Evolutionary conservation across 495 filamentous ascomycete species (phyloP).

Genomic region (Talaromyces liani): DNA sequence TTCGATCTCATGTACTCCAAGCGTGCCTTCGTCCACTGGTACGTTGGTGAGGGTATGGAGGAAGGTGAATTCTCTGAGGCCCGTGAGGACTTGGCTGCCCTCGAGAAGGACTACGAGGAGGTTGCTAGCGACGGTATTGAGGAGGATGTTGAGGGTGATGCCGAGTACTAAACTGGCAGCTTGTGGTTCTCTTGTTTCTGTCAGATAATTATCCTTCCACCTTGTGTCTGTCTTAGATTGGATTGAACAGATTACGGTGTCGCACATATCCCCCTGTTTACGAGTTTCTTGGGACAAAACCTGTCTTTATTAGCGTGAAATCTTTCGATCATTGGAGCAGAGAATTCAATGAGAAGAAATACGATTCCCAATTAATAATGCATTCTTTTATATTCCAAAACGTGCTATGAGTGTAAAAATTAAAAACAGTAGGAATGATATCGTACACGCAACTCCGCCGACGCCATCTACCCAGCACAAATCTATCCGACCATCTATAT

Average conservation of each 20-base stretch:
- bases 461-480: background rate
- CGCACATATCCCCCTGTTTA: conserved; percentile 6
- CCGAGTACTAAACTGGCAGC: conserved; percentile 53
- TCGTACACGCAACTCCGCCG: background rate
- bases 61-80: conserved; percentile 91
- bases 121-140: conserved; percentile 68
- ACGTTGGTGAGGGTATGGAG: conserved; percentile 94
- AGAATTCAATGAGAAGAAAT: background rate
- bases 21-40: conserved; percentile 93
- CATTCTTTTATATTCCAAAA: background rate
- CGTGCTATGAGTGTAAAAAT: background rate
- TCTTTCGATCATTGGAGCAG: background rate
- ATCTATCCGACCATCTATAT: background rate
- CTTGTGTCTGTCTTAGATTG: background rate
- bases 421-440: background rate
- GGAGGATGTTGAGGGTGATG: conserved; percentile 52
- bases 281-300: background rate
- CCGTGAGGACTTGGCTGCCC: conserved; percentile 79
- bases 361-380: background rate
- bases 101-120: conserved; percentile 91
- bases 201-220: background rate
- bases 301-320: background rate
- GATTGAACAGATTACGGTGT: background rate
- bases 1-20: conserved; percentile 98
- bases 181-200: background rate